Percentiles rank a stretch among this genome's conserved stretches.
Conservation (phyloP, 1,284 basidiomycete species). For the Mycosarcoma mackinlayi region DNA sequence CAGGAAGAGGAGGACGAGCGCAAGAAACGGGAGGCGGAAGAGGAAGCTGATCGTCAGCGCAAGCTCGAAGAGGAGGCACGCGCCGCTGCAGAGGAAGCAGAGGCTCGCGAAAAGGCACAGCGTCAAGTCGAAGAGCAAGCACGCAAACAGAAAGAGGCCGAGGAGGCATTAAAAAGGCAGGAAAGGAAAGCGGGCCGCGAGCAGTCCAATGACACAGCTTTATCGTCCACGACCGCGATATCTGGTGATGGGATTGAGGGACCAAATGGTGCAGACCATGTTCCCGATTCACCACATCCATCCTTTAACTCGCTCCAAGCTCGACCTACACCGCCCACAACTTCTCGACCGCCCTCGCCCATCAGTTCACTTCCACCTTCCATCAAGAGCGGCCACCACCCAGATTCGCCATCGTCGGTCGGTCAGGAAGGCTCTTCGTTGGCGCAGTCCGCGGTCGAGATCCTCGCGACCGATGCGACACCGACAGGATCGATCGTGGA, state of each 20-base stretch:
- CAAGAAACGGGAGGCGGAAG: conserved; percentile 30
- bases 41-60: conserved; percentile 36
- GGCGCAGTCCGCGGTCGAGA: not conserved
- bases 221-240: not conserved
- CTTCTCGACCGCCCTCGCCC: conserved; percentile 47
- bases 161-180: conserved; percentile 23
- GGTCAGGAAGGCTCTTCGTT: not conserved
- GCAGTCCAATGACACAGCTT: not conserved
- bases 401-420: conserved; percentile 21
- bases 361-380: conserved; percentile 43
- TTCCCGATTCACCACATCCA: conserved; percentile 52
- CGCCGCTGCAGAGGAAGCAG: conserved; percentile 32
- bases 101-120: conserved; percentile 18
- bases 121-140: conserved; percentile 12
- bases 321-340: conserved; percentile 57
- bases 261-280: conserved; percentile 8
- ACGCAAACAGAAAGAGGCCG: conserved; percentile 17
- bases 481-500: conserved; percentile 36
- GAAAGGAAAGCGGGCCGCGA: not conserved
- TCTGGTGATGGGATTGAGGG: conserved; percentile 22
- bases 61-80: conserved; percentile 21
- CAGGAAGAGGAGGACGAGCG: conserved; percentile 38
- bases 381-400: conserved; percentile 31
- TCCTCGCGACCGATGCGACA: conserved; percentile 25
- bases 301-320: conserved; percentile 60